Evolutionary conservation across 139 green algal species (phyloP).

Genomic region (Chlorella ohadii): DNA sequence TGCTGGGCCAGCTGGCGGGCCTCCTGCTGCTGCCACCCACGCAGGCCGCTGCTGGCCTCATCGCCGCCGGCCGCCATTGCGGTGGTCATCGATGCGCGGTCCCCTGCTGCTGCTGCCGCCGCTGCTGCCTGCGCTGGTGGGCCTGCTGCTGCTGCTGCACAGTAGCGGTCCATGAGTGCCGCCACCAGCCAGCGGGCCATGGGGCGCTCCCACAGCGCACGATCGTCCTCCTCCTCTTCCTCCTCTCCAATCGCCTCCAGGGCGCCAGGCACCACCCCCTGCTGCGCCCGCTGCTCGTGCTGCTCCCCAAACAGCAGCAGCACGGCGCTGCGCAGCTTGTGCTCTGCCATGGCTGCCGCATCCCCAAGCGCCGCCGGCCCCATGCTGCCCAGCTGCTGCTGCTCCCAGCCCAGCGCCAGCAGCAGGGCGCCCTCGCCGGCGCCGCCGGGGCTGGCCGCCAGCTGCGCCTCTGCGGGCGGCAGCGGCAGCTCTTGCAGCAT

Average conservation of each 20-base stretch:
- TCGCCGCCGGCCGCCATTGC: background rate
- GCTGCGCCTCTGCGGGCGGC: background rate
- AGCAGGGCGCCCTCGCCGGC: conserved; percentile 47
- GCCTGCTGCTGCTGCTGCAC: background rate
- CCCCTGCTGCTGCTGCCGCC: background rate
- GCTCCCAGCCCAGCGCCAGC: conserved; percentile 46
- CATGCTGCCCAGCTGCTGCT: background rate
- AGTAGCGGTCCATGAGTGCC: conserved; percentile 47
- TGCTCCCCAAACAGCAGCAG: conserved; percentile 31
- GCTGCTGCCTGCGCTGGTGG: background rate
- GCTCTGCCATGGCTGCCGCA: background rate
- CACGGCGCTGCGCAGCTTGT: conserved; percentile 5
- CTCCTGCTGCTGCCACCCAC: conserved; percentile 37
- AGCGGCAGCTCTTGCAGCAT: conserved; percentile 9
- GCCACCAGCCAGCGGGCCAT: conserved; percentile 57
- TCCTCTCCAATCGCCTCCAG: background rate
- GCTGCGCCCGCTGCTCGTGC: background rate
- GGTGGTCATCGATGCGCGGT: background rate
- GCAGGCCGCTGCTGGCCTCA: background rate
- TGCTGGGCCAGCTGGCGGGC: conserved; percentile 50
- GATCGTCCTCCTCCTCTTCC: conserved; percentile 22
- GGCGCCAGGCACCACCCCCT: background rate
- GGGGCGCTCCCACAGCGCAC: conserved; percentile 52
- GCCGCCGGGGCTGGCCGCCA: background rate
- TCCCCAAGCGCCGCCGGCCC: background rate